Conservation (phyloP, 1,284 basidiomycete species). For the Trichosporon sp. region DNA sequence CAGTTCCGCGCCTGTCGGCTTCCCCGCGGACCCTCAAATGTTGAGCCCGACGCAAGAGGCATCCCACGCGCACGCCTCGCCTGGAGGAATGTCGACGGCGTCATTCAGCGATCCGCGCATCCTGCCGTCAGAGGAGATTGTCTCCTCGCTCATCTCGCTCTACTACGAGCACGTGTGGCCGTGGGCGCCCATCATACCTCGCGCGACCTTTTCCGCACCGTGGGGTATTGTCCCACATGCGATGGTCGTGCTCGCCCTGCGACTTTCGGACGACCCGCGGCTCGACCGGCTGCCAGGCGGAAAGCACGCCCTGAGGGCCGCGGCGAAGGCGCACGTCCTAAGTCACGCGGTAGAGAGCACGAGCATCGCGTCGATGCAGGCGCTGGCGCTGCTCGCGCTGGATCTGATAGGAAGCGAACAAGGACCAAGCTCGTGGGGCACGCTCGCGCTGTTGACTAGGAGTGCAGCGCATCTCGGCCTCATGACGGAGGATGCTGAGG, state of each 20-base stretch:
- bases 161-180: conserved; percentile 44
- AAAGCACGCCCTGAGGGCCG: conserved; percentile 30
- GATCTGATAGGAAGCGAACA: conserved; percentile 47
- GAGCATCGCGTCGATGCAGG: conserved; percentile 43
- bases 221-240: conserved; percentile 46
- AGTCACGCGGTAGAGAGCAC: conserved; percentile 45
- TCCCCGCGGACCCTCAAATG: neutral
- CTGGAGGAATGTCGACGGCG: conserved; percentile 22
- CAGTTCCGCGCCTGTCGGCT: neutral
- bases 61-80: conserved; percentile 26
- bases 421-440: conserved; percentile 45
- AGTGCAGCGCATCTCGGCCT: conserved; percentile 45
- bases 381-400: conserved; percentile 43
- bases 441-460: conserved; percentile 44
- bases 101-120: conserved; percentile 40
- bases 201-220: conserved; percentile 29
- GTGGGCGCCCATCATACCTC: conserved; percentile 46
- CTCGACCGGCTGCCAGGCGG: conserved; percentile 21
- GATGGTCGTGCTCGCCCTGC: conserved; percentile 45
- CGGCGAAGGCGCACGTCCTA: conserved; percentile 45
- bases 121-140: conserved; percentile 46
- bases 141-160: conserved; percentile 39
- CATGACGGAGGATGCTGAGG: conserved; percentile 35
- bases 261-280: conserved; percentile 35
- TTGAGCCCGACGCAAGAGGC: conserved; percentile 18